phyloP scores from a whole-genome alignment of 352 stramenopile species.

The Globisporangium yorkense region DNA sequence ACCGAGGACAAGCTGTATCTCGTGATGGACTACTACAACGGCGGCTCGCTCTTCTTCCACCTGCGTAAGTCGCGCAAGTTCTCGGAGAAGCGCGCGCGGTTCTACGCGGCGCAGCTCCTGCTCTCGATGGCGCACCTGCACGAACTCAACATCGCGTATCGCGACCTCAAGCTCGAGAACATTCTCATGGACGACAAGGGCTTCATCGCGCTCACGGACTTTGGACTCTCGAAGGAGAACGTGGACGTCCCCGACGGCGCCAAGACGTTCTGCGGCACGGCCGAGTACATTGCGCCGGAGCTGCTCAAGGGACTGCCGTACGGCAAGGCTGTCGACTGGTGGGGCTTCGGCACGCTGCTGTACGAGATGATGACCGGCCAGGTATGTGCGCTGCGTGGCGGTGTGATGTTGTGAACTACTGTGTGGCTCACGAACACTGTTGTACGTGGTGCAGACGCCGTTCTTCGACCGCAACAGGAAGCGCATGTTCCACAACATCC shows the following conservation, averaged over 20 bases:
- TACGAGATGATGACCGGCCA: conserved; percentile 95
- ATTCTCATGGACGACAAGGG: conserved; percentile 93
- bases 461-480: conserved; percentile 96
- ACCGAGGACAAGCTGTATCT: conserved; percentile 91
- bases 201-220: conserved; percentile 91
- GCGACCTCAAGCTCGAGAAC: conserved; percentile 95
- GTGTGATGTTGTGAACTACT: too few species aligned
- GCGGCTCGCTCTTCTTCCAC: conserved; percentile 90
- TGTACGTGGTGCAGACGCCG: conserved; percentile 52
- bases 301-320: conserved; percentile 88
- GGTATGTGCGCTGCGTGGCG: conserved; percentile 5
- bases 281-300: conserved; percentile 92
- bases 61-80: conserved; percentile 89
- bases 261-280: conserved; percentile 92
- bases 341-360: conserved; percentile 89
- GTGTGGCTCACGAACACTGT: too few species aligned
- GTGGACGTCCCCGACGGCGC: conserved; percentile 83
- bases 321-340: conserved; percentile 91
- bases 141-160: conserved; percentile 91
- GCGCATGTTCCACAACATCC: conserved; percentile 93
- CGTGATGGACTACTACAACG: conserved; percentile 92
- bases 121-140: conserved; percentile 91
- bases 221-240: conserved; percentile 91
- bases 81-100: conserved; percentile 80
- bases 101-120: conserved; percentile 90